phyloP scores from a whole-genome alignment of 2,329 filamentous ascomycete species.

The Leptographium radiaticola region DNA sequence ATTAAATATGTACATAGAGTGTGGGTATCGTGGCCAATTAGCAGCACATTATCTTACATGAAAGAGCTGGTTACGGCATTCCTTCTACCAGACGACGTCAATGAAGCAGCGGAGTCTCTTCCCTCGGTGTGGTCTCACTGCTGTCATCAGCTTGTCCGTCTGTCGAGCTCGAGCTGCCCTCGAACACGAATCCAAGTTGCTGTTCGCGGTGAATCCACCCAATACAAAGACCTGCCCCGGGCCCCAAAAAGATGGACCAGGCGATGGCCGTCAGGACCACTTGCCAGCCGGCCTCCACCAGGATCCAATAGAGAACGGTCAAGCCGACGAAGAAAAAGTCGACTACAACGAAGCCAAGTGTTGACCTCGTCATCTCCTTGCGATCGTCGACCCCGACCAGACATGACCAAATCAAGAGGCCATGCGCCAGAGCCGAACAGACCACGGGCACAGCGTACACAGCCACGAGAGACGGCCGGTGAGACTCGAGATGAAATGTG shows the following conservation, averaged over 20 bases:
- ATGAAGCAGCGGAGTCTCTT: slow-evolving; percentile 18
- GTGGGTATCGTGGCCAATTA: too few species aligned
- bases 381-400: slow-evolving; percentile 28
- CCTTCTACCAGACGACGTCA: slow-evolving; percentile 1
- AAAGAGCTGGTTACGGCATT: too few species aligned
- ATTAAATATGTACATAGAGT: too few species aligned
- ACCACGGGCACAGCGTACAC: slow-evolving; percentile 33
- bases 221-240: slow-evolving; percentile 23
- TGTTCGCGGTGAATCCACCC: slow-evolving; percentile 21
- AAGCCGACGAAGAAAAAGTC: slow-evolving; percentile 30
- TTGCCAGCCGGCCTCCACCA: slow-evolving; percentile 35
- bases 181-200: slow-evolving; percentile 7
- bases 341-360: slow-evolving; percentile 31
- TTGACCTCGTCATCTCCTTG: slow-evolving; percentile 34
- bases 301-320: slow-evolving; percentile 39
- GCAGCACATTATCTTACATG: too few species aligned
- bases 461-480: slow-evolving; percentile 21
- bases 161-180: neutral
- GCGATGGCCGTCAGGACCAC: slow-evolving; percentile 16
- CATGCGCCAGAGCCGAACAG: slow-evolving; percentile 29
- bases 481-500: slow-evolving; percentile 30
- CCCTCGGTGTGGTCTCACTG: slow-evolving; percentile 1
- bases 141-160: neutral
- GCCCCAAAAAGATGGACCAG: slow-evolving; percentile 19
- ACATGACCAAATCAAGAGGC: slow-evolving; percentile 24